Evolutionary conservation across 73 alveolate genomes (phyloP).

Genomic region (Halteria grandinella): DNA sequence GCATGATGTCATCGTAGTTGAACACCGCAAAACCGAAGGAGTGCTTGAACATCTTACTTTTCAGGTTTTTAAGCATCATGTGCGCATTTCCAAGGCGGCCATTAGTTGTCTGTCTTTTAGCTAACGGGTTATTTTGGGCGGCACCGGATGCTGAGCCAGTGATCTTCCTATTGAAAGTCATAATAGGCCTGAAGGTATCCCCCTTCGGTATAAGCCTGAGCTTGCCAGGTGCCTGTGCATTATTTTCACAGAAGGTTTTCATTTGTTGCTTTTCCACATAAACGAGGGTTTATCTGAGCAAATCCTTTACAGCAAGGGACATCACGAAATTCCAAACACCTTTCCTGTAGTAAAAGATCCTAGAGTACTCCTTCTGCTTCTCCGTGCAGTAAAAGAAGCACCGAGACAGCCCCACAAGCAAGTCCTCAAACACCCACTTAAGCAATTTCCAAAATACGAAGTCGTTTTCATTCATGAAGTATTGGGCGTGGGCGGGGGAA

Average conservation of each 20-base stretch:
- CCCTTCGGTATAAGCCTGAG: conserved; percentile 83
- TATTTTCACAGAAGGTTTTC: conserved; percentile 29
- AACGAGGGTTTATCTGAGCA: conserved; percentile 28
- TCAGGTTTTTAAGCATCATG: conserved; percentile 53
- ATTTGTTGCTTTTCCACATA: conserved; percentile 39
- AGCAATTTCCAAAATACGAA: conserved; percentile 48
- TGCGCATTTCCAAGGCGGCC: conserved; percentile 19
- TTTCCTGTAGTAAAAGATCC: conserved; percentile 80
- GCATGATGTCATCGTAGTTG: conserved; percentile 78
- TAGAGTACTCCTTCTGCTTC: conserved; percentile 74
- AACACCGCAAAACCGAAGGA: conserved; percentile 82
- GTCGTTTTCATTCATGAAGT: conserved; percentile 61
- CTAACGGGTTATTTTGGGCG: too few species aligned
- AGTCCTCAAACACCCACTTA: conserved; percentile 70
- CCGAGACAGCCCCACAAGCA: conserved; percentile 44
- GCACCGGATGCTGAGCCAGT: conserved; percentile 12
- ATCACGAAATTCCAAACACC: conserved; percentile 73
- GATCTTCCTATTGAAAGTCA: conserved; percentile 80
- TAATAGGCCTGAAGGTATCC: conserved; percentile 84
- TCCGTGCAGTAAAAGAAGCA: conserved; percentile 83
- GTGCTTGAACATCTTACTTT: conserved; percentile 55
- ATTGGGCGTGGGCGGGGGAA: conserved; percentile 15
- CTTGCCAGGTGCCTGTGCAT: conserved; percentile 70
- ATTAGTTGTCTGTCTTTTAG: conserved; percentile 39
- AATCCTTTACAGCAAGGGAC: conserved; percentile 62